phyloP scores from a whole-genome alignment of 257 asterid genomes.

The Gardenia jasminoides region DNA sequence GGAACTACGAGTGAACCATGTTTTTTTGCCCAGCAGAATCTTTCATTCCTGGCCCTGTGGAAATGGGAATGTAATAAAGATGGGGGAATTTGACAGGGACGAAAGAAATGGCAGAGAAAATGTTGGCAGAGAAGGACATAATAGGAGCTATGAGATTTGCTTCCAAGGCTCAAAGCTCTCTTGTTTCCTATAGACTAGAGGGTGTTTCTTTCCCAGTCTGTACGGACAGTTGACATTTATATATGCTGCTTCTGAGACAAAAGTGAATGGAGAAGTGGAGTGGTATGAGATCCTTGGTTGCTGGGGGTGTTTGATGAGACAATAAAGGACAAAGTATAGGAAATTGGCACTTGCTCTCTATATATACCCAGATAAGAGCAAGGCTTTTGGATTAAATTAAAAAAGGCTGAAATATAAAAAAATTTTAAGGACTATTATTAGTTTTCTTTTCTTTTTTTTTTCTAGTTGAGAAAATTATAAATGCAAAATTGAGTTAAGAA shows the following conservation, averaged over 20 bases:
- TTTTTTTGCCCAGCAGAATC: no score
- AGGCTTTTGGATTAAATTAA: slow-evolving; percentile 32
- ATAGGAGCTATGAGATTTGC: slow-evolving; percentile 60
- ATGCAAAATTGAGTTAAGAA: no score
- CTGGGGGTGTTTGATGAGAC: slow-evolving; percentile 34
- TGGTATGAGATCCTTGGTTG: slow-evolving; percentile 52
- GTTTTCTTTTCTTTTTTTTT: no score
- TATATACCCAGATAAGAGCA: slow-evolving; percentile 82
- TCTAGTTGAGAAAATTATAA: no score
- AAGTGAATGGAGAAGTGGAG: slow-evolving; percentile 46
- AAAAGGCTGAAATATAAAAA: no score
- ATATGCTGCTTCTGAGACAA: slow-evolving; percentile 43
- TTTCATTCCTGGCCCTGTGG: not conserved
- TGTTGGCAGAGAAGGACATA: slow-evolving; percentile 47
- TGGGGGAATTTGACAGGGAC: slow-evolving; percentile 47
- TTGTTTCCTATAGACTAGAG: slow-evolving; percentile 58
- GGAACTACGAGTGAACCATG: no score
- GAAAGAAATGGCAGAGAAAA: slow-evolving; percentile 53
- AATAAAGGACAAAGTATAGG: slow-evolving; percentile 39
- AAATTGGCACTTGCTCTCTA: slow-evolving; percentile 56
- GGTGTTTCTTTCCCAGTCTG: slow-evolving; percentile 52
- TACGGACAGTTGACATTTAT: slow-evolving; percentile 40
- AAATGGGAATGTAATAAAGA: slow-evolving; percentile 71
- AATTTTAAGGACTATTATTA: slow-evolving; percentile 53
- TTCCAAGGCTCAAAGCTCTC: slow-evolving; percentile 51